phyloP scores from a whole-genome alignment of 2,329 filamentous ascomycete species.

The Trichothecium sympodiale region DNA sequence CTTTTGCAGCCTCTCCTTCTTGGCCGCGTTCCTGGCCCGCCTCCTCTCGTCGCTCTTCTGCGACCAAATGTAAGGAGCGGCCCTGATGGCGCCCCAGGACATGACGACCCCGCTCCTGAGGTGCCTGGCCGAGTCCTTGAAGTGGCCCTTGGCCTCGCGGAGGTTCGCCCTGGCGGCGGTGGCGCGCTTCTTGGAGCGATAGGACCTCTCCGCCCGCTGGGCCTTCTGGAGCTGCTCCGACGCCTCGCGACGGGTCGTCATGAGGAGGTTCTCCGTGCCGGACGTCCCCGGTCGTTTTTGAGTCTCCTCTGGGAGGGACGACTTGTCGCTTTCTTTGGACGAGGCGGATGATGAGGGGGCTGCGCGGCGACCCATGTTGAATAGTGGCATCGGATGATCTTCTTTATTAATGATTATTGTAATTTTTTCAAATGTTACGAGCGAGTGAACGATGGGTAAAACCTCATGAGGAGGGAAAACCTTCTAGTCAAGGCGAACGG shows the following conservation, averaged over 20 bases:
- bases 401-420: too few relatives aligned
- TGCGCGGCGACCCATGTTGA: too few relatives aligned
- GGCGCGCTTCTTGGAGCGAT: constrained; percentile 28
- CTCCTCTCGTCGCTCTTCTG: constrained; percentile 23
- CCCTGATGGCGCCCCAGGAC: constrained; percentile 17
- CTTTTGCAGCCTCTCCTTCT: constrained; percentile 24
- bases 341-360: too few relatives aligned
- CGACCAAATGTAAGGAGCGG: constrained; percentile 21
- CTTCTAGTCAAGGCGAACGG: too few relatives aligned
- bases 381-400: too few relatives aligned
- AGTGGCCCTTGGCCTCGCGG: constrained; percentile 26
- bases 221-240: constrained; percentile 26
- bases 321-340: too few relatives aligned
- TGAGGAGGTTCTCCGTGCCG: constrained; percentile 29
- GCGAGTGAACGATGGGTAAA: too few relatives aligned
- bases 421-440: too few relatives aligned
- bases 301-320: too few relatives aligned
- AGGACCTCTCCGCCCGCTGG: constrained; percentile 27
- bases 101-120: constrained; percentile 21
- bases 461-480: too few relatives aligned
- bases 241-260: constrained; percentile 24
- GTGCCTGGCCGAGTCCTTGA: constrained; percentile 23
- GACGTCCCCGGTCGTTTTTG: constrained; percentile 26
- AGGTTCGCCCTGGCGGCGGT: constrained; percentile 24
- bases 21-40: constrained; percentile 16